Percentiles rank a stretch among this genome's conserved stretches.
Evolutionary conservation across 257 asterid species (phyloP).

Genomic region (Henckelia pumila): DNA sequence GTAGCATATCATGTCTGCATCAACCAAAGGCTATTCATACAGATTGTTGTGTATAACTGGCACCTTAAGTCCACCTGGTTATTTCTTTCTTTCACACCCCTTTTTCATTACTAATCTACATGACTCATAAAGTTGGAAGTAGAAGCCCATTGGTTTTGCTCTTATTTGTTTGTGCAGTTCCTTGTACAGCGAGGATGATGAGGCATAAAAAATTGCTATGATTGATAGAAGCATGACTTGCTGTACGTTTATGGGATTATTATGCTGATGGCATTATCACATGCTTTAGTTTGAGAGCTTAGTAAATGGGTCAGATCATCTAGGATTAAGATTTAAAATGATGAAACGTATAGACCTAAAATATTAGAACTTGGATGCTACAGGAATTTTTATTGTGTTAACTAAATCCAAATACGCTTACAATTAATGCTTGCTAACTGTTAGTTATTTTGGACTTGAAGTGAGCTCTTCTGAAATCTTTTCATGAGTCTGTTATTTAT

Average conservation of each 20-base stretch:
- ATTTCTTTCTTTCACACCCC: constrained; percentile 1
- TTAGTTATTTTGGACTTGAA: background rate
- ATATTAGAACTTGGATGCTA: background rate
- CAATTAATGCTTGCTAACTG: background rate
- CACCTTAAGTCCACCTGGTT: background rate
- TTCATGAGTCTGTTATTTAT: too few species aligned
- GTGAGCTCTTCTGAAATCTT: background rate
- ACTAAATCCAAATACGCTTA: background rate
- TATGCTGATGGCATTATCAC: background rate
- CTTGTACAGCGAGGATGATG: background rate
- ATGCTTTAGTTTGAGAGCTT: background rate
- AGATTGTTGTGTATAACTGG: background rate
- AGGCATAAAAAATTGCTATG: background rate
- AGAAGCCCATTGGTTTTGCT: background rate
- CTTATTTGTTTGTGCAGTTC: background rate
- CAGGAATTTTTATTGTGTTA: background rate
- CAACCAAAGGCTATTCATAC: constrained; percentile 9
- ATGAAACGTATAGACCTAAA: background rate
- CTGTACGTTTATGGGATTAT: background rate
- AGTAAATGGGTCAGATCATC: background rate
- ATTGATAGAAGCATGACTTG: background rate
- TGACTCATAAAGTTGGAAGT: background rate
- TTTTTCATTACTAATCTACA: constrained; percentile 7
- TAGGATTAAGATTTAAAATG: background rate
- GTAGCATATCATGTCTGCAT: background rate